A percentile compares a stretch with the other conserved stretches of the same genome.
These are phyloP conservation scores for Erysimum cheiranthoides DNA, from an alignment of 345 rosid species.

Conservation along the genomic window DNA sequence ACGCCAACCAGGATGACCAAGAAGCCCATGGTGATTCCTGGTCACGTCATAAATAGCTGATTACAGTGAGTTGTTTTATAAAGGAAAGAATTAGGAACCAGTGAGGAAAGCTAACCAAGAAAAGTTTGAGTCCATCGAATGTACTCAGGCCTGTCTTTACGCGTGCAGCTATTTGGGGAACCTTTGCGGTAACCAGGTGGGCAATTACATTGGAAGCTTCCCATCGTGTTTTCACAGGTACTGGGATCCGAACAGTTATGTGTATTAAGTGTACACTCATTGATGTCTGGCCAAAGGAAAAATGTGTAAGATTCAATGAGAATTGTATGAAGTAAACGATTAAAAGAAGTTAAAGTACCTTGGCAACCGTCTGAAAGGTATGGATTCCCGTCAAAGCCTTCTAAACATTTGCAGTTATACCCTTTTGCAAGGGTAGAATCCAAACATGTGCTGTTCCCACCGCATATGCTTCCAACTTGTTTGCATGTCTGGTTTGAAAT, in stretches of 20 bases:
- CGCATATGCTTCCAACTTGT: not conserved
- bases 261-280: not conserved
- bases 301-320: not conserved
- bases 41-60: not conserved
- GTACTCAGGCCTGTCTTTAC: not conserved
- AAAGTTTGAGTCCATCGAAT: not conserved
- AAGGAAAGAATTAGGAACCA: not conserved
- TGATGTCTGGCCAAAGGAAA: slow-evolving; percentile 3
- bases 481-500: not conserved
- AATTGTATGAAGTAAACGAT: not conserved
- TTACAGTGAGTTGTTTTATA: not conserved
- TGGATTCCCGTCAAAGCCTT: slow-evolving; percentile 11
- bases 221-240: not conserved
- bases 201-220: slow-evolving; percentile 46
- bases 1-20: slow-evolving; percentile 19
- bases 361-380: slow-evolving; percentile 2
- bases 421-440: not conserved
- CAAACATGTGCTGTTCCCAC: not conserved
- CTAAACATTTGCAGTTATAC: not conserved
- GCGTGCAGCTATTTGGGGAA: not conserved
- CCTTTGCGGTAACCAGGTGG: slow-evolving; percentile 2
- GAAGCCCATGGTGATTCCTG: slow-evolving; percentile 30
- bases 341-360: slow-evolving; percentile 12
- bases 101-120: not conserved
- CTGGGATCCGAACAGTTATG: not conserved